A percentile compares a stretch with the other conserved stretches of the same genome.
Evolutionary conservation across 805 yeast genomes (phyloP).

Genomic region (Sungouiella thailandica): DNA sequence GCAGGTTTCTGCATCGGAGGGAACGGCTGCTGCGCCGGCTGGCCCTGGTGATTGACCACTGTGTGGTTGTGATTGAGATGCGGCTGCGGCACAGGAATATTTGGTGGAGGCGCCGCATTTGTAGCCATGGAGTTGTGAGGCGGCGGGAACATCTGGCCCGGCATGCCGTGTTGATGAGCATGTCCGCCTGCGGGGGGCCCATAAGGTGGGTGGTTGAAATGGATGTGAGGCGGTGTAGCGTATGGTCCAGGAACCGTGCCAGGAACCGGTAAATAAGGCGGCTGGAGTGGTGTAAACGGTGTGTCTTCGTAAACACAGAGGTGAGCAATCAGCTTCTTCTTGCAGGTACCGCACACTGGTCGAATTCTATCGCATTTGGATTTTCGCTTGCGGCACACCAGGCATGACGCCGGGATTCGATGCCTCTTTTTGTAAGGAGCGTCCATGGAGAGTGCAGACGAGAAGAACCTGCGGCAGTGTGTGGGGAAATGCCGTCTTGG

Average conservation of each 20-base stretch:
- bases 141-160: neutral
- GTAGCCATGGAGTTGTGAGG: neutral
- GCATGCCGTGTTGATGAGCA: neutral
- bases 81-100: no score
- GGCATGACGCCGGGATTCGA: conserved; percentile 40
- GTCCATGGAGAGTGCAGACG: conserved; percentile 24
- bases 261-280: conserved; percentile 11
- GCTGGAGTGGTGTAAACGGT: no score
- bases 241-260: conserved; percentile 3
- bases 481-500: conserved; percentile 1
- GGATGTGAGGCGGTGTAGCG: neutral
- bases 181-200: neutral
- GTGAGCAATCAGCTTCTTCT: conserved; percentile 39
- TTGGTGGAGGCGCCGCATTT: no score
- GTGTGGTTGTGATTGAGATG: no score
- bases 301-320: conserved; percentile 34
- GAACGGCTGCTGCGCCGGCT: neutral
- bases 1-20: neutral
- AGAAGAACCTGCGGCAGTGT: neutral
- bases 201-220: neutral
- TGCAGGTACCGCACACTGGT: conserved; percentile 41
- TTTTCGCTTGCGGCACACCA: conserved; percentile 41
- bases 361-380: conserved; percentile 38
- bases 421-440: conserved; percentile 28
- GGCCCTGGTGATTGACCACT: conserved; percentile 1